Conservation (phyloP, 495 filamentous ascomycete genomes). For the Cercophora scortea region DNA sequence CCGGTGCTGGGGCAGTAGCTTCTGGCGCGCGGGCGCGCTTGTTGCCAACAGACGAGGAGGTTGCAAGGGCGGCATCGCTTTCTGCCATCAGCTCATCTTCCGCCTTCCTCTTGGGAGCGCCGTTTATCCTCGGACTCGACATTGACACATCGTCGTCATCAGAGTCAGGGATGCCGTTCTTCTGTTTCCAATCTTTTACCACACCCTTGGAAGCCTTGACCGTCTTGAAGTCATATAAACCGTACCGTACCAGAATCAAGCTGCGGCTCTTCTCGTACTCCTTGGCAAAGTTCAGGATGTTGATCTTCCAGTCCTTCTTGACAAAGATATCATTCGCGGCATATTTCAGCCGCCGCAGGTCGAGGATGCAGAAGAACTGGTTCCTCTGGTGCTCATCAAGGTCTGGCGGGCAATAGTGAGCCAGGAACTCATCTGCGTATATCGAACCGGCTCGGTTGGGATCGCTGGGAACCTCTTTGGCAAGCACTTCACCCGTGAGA, state of each 20-base stretch:
- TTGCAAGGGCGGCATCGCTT: conserved; percentile 19
- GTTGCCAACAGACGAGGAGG: conserved; percentile 28
- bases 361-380: conserved; percentile 47
- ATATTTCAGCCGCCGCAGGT: conserved; percentile 44
- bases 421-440: conserved; percentile 43
- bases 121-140: conserved; percentile 9
- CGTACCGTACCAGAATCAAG: conserved; percentile 44
- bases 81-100: conserved; percentile 31
- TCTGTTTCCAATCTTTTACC: conserved; percentile 40
- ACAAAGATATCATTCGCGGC: conserved; percentile 43
- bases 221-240: conserved; percentile 46
- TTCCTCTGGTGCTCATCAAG: conserved; percentile 40
- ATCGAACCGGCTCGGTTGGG: conserved; percentile 31
- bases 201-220: conserved; percentile 40
- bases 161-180: conserved; percentile 32
- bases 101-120: conserved; percentile 37
- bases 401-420: conserved; percentile 38
- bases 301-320: conserved; percentile 47
- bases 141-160: conserved; percentile 21
- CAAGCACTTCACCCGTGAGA: conserved; percentile 37
- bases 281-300: conserved; percentile 44
- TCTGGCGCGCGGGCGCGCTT: conserved; percentile 36
- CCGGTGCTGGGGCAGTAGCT: conserved; percentile 8
- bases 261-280: conserved; percentile 47
- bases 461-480: conserved; percentile 37